Percentiles rank a stretch among this genome's conserved stretches.
Evolutionary conservation across 1,284 basidiomycete genomes (phyloP).

Genomic region (Somion occarium): DNA sequence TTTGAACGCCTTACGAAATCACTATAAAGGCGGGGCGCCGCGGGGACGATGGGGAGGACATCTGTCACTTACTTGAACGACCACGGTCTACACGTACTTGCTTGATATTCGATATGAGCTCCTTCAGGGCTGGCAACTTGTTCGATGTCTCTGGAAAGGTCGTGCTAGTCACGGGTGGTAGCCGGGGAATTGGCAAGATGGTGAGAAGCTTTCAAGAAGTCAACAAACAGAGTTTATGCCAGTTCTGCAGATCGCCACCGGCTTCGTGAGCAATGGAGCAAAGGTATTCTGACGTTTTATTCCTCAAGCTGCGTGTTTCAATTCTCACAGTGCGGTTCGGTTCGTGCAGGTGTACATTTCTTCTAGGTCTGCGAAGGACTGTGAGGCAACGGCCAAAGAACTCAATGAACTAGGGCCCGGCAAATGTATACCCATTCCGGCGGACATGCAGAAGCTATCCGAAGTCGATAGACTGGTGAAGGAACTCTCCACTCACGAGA

Average conservation of each 20-base stretch:
- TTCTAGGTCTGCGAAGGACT: conserved; percentile 54
- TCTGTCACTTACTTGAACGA: not conserved
- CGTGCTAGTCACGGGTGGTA: conserved; percentile 70
- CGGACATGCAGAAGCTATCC: conserved; percentile 54
- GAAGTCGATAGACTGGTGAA: conserved; percentile 52
- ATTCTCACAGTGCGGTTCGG: not conserved
- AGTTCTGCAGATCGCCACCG: conserved; percentile 52
- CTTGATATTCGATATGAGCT: conserved; percentile 28
- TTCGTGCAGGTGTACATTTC: conserved; percentile 45
- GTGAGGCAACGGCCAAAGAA: conserved; percentile 50
- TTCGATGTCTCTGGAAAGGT: conserved; percentile 61
- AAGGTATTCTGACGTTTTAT: conserved; percentile 33
- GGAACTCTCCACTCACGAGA: conserved; percentile 49
- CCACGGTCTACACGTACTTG: not conserved
- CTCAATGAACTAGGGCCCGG: conserved; percentile 55
- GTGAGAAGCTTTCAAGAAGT: conserved; percentile 30
- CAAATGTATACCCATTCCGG: conserved; percentile 52
- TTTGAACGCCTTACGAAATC: too few species aligned
- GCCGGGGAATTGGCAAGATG: conserved; percentile 67
- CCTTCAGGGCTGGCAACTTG: conserved; percentile 38
- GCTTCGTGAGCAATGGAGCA: conserved; percentile 62
- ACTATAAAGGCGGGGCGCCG: too few species aligned
- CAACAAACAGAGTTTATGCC: not conserved
- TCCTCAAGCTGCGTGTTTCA: too few species aligned
- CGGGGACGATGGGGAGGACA: too few species aligned